phyloP scores from a whole-genome alignment of 2,329 filamentous ascomycete genomes.

The Thermothelomyces thermophilus region DNA sequence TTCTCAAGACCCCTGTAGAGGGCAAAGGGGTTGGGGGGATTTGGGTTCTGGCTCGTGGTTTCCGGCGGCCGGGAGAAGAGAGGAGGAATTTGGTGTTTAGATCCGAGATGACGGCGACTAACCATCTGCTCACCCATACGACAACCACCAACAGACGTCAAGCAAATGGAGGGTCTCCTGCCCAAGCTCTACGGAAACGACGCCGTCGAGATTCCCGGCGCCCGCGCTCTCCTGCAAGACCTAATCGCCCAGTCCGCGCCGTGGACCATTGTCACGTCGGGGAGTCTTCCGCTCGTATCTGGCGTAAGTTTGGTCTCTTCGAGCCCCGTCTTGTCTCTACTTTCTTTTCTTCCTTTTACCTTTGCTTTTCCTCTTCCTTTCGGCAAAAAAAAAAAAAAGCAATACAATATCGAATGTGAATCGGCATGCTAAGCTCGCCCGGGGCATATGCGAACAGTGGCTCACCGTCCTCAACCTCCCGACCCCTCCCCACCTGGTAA shows the following conservation, averaged over 20 bases:
- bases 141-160: conserved; percentile 57
- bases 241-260: conserved; percentile 57
- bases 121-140: conserved; percentile 4
- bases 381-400: too few species aligned
- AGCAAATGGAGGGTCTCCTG: conserved; percentile 68
- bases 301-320: conserved; percentile 44
- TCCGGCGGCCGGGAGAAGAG: background rate
- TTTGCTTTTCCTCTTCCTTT: background rate
- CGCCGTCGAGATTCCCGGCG: conserved; percentile 80
- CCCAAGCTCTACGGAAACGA: conserved; percentile 70
- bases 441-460: conserved; percentile 49
- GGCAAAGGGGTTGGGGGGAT: too few species aligned
- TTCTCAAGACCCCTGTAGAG: too few species aligned
- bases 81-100: background rate
- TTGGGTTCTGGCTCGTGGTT: too few species aligned
- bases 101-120: too few species aligned
- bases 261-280: conserved; percentile 85
- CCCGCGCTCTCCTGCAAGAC: conserved; percentile 59
- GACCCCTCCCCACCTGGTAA: conserved; percentile 59
- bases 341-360: background rate
- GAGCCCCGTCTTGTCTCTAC: too few species aligned
- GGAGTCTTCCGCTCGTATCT: conserved; percentile 58
- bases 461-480: conserved; percentile 60
- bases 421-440: too few species aligned
- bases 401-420: too few species aligned